Percentiles rank a stretch among this genome's conserved stretches.
phyloP scores from a whole-genome alignment of 2,329 filamentous ascomycete genomes.

The Calonectria fujianensis region DNA sequence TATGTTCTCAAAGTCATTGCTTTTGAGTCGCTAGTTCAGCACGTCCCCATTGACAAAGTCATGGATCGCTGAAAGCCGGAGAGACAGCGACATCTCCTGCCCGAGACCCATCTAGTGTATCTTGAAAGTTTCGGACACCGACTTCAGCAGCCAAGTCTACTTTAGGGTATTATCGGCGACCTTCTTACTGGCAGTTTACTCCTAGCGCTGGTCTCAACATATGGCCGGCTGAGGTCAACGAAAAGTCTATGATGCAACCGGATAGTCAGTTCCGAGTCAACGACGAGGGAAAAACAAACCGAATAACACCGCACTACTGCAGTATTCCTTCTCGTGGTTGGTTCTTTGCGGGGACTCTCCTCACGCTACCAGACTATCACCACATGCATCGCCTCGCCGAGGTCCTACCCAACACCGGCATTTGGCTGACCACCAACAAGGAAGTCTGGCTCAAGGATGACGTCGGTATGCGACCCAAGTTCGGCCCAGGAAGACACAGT shows the following conservation, averaged over 20 bases:
- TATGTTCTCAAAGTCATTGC: not conserved
- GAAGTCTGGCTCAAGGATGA: not conserved
- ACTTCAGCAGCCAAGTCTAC: not conserved
- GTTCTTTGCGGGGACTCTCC: not conserved
- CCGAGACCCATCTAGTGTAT: not conserved
- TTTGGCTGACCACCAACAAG: slow-evolving; percentile 19
- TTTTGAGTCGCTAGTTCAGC: not conserved
- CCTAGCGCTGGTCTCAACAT: not conserved
- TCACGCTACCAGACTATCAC: not conserved
- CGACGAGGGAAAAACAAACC: not conserved
- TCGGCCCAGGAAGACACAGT: not conserved
- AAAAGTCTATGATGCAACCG: not conserved
- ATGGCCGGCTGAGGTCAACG: not conserved
- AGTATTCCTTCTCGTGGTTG: not conserved
- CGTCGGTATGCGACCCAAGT: slow-evolving; percentile 9
- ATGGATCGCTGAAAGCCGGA: not conserved
- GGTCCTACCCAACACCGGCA: not conserved
- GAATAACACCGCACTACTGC: not conserved
- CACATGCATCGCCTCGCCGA: not conserved
- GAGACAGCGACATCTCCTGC: not conserved
- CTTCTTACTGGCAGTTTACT: not conserved
- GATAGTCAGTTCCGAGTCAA: not conserved
- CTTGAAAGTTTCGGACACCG: not conserved
- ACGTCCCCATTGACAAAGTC: not conserved
- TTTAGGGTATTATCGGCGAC: not conserved